phyloP scores from a whole-genome alignment of 2,329 filamentous ascomycete species.

The Herpotrichia juniperi region DNA sequence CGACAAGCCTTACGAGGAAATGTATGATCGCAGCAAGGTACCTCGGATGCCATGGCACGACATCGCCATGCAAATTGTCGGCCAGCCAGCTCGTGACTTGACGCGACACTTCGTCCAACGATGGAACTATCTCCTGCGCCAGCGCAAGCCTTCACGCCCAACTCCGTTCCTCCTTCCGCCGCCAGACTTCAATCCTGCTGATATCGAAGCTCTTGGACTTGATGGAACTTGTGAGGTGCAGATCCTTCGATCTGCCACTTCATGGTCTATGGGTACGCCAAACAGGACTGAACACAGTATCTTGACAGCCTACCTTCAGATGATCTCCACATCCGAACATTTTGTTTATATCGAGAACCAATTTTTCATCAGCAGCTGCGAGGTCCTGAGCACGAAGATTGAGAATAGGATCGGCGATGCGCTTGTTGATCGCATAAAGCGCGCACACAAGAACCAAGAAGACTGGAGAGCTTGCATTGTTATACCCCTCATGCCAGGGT shows the following conservation, averaged over 20 bases:
- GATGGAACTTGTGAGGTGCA: constrained; percentile 96
- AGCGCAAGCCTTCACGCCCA: constrained; percentile 89
- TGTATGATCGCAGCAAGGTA: constrained; percentile 90
- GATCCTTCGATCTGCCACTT: constrained; percentile 85
- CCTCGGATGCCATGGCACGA: constrained; percentile 99
- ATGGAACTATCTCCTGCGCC: constrained; percentile 95
- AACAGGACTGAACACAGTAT: constrained; percentile 91
- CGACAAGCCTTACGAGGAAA: constrained; percentile 95
- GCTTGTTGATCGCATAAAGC: constrained; percentile 86
- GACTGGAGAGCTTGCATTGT: constrained; percentile 89
- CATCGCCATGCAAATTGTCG: constrained; percentile 96
- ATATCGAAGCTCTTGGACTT: constrained; percentile 85
- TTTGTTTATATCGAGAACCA: constrained; percentile 99
- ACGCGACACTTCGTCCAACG: constrained; percentile 96
- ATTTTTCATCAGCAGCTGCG: constrained; percentile 94
- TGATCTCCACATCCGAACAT: constrained; percentile 94
- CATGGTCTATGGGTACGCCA: constrained; percentile 88
- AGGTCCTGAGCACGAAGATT: constrained; percentile 85
- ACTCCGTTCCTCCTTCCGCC: constrained; percentile 93
- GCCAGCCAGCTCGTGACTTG: constrained; percentile 90
- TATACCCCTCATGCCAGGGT: constrained; percentile 97
- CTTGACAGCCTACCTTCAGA: constrained; percentile 90
- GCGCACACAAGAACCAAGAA: constrained; percentile 81
- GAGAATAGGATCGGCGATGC: constrained; percentile 94
- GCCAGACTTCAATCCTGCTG: constrained; percentile 85